These are phyloP conservation scores for Populus alba DNA, from an alignment of 345 rosid genomes.

Conservation along the genomic window DNA sequence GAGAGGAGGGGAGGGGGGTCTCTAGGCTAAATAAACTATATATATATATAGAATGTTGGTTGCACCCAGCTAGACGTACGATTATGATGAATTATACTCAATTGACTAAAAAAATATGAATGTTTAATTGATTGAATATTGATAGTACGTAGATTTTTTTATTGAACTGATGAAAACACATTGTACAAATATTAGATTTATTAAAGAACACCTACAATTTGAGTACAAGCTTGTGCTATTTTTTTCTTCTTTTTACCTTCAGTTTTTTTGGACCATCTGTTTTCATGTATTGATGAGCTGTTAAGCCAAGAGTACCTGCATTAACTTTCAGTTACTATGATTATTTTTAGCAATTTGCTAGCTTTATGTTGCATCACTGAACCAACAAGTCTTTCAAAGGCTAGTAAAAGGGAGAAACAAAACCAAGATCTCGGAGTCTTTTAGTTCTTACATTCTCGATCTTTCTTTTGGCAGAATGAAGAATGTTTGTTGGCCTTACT, in stretches of 20 bases:
- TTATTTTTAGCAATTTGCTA: not conserved
- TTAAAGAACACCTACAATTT: too few relatives aligned
- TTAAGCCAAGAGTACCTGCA: not conserved
- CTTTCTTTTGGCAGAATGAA: slow-evolving; percentile 42
- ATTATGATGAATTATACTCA: not conserved
- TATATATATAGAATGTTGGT: not conserved
- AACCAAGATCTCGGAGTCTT: not conserved
- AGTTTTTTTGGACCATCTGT: not conserved
- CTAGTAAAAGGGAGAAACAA: not conserved
- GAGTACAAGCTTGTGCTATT: too few relatives aligned
- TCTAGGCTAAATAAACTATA: not conserved
- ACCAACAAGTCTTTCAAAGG: not conserved
- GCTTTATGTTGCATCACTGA: not conserved
- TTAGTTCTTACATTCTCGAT: not conserved
- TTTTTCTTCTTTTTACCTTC: too few relatives aligned
- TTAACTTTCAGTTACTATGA: not conserved
- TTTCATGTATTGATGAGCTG: not conserved
- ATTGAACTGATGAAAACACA: too few relatives aligned
- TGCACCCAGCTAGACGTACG: not conserved
- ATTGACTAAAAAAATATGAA: too few relatives aligned
- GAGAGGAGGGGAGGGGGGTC: not conserved
- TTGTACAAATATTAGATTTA: too few relatives aligned
- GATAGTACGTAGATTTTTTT: too few relatives aligned
- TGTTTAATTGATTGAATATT: too few relatives aligned
- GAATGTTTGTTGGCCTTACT: slow-evolving; percentile 72